Percentiles rank a stretch among this genome's conserved stretches.
phyloP scores from a whole-genome alignment of 2,329 filamentous ascomycete species.

The Fonsecaea pedrosoi region DNA sequence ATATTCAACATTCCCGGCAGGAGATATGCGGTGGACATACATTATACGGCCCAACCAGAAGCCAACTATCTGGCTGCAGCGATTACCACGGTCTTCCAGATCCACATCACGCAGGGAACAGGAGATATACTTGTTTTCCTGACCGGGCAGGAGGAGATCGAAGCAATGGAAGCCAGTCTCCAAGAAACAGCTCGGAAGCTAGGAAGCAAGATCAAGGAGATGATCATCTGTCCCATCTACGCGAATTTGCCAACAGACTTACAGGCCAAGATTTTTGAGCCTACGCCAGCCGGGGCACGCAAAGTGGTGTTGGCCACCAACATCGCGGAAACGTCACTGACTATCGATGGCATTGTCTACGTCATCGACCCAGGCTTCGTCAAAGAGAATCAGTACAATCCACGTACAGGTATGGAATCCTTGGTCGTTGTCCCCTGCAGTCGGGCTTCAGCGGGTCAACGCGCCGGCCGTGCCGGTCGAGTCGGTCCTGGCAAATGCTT shows the following conservation, averaged over 20 bases:
- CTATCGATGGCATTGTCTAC: conserved; percentile 94
- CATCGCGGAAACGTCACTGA: conserved; percentile 94
- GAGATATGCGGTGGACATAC: conserved; percentile 86
- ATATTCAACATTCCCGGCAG: conserved; percentile 95
- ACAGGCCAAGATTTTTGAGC: conserved; percentile 93
- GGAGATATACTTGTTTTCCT: conserved; percentile 95
- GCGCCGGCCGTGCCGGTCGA: conserved; percentile 89
- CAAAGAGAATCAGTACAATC: conserved; percentile 94
- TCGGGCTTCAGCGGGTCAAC: conserved; percentile 88
- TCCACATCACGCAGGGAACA: conserved; percentile 80
- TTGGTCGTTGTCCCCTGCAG: conserved; percentile 91
- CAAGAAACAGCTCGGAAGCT: conserved; percentile 86
- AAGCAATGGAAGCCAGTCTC: conserved; percentile 81
- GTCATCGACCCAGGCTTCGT: conserved; percentile 95
- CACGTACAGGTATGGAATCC: conserved; percentile 89
- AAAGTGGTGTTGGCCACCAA: conserved; percentile 96
- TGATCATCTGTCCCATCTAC: conserved; percentile 93
- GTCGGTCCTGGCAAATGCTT: conserved; percentile 93
- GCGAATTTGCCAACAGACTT: conserved; percentile 89
- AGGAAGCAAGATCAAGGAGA: conserved; percentile 80
- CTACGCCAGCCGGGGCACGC: conserved; percentile 80
- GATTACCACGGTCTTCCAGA: conserved; percentile 93
- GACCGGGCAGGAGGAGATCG: conserved; percentile 95
- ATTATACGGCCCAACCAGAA: conserved; percentile 88
- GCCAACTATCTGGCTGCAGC: conserved; percentile 92